Conservation (phyloP, 331 rosid species). For the Malus hybrid region DNA sequence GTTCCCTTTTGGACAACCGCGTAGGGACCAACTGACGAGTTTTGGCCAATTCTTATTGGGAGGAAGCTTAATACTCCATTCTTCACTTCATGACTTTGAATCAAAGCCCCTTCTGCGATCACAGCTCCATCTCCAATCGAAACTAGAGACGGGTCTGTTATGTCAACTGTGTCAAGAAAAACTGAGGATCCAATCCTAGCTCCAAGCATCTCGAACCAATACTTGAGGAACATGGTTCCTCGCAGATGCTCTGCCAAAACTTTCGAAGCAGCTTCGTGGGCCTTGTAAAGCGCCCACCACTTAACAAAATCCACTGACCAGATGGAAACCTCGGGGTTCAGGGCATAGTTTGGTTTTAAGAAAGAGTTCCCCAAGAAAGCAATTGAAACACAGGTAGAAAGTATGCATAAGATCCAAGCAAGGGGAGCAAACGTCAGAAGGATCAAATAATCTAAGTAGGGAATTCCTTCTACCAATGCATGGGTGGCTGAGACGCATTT, state of each 20-base stretch:
- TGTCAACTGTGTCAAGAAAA: constrained; percentile 74
- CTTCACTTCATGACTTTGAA: constrained; percentile 92
- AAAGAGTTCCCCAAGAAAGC: constrained; percentile 63
- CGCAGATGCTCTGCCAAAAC: constrained; percentile 67
- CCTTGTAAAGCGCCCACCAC: constrained; percentile 88
- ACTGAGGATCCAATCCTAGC: constrained; percentile 86
- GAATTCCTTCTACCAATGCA: constrained; percentile 21
- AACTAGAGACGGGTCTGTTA: constrained; percentile 82
- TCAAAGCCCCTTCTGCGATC: constrained; percentile 74
- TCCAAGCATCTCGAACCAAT: constrained; percentile 87
- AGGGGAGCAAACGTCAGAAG: constrained; percentile 60
- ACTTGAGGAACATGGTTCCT: constrained; percentile 74
- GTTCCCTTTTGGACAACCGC: constrained; percentile 74
- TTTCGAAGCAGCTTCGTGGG: constrained; percentile 65
- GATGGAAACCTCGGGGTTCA: constrained; percentile 55
- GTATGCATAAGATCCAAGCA: constrained; percentile 88
- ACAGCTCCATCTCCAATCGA: constrained; percentile 76
- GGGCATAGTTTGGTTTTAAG: constrained; percentile 65
- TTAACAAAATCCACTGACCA: constrained; percentile 67
- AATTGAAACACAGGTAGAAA: constrained; percentile 56
- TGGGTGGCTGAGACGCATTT: constrained; percentile 26
- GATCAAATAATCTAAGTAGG: constrained; percentile 37
- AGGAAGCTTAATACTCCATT: constrained; percentile 61
- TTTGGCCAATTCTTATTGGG: constrained; percentile 59
- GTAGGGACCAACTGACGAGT: constrained; percentile 69